Base-by-base conservation (phyloP, 805 yeast species). In the Wickerhamiella allomyrinae region DNA sequence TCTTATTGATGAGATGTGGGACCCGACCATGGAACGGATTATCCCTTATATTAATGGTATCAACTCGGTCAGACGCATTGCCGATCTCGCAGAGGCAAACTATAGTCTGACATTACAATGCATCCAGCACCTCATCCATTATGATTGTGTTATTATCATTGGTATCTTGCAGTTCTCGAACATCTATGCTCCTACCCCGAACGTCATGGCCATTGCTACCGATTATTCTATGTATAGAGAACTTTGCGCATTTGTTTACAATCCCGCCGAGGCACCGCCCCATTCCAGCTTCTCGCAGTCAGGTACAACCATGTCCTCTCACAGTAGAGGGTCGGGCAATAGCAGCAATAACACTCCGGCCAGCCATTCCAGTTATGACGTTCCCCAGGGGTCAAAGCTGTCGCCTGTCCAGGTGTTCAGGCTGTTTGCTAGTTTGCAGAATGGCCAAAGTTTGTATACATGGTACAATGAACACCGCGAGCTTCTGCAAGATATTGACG, bases 1-100 rank as follows among this genome's bases (percentile, higher is more conserved):
- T 29, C 66, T 91, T 47, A 77, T 84, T 34, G 98, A 91, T 59
- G 79, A 82, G 7, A 79, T 82, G 53, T 91, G 98, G 96, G 98
- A 91, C 59, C 96, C 96, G 1, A 89, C 97, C 2, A 80, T 91
- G 91, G 67, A 85, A 37, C 79, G 81, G 50, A 82, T 91, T 20
- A 62, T 84, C 9, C 95, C 95, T 0, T 80, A 68, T 50, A 84
- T 91, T 39, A 76, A 91, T 54, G 98, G 99, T 1, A 68, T 86
- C 39, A 89, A 89, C 57, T 82, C 91, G 5, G 75, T 91, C 15
- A 68, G 75, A 29, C 70, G 71, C 42, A 89, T 93, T 29, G 74
- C 94, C 15, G 74, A 75, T 40, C 60, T 86, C 40, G 84, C 95
- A 1, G 76, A 82, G 52, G 79, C 95, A 29, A 93, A 86, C 55